Conservation (phyloP, 208 protist genomes). For the Trypanosoma theileri region DNA sequence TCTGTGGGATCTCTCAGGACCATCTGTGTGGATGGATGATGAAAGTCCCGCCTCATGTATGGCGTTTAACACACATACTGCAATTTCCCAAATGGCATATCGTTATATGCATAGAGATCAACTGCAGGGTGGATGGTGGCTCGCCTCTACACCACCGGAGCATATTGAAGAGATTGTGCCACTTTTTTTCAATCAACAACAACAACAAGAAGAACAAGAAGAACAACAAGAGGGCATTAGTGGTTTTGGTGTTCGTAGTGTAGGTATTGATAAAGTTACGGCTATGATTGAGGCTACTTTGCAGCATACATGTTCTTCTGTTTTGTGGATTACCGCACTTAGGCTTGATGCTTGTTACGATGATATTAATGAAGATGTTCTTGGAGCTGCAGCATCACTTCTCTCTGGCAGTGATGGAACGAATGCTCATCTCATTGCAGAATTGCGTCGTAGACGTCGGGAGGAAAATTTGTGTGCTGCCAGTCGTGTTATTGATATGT, state of each 20-base stretch:
- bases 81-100: constrained; percentile 20
- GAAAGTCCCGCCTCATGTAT: constrained; percentile 5
- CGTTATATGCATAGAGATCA: constrained; percentile 17
- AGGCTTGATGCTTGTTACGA: constrained; percentile 30
- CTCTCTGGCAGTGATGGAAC: constrained; percentile 1
- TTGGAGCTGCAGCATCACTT: constrained; percentile 25
- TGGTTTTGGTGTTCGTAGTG: too few relatives aligned
- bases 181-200: constrained; percentile 8
- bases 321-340: constrained; percentile 30
- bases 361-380: constrained; percentile 33
- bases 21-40: constrained; percentile 13
- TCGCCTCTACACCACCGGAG: constrained; percentile 1
- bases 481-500: constrained; percentile 24
- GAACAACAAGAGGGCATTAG: too few relatives aligned
- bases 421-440: constrained; percentile 15
- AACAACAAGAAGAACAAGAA: neutral
- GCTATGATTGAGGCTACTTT: constrained; percentile 29
- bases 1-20: constrained; percentile 28
- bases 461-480: constrained; percentile 35
- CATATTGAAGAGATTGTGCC: constrained; percentile 25
- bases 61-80: constrained; percentile 17
- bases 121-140: constrained; percentile 26
- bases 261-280: constrained; percentile 3
- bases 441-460: constrained; percentile 28
- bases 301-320: constrained; percentile 26